Evolutionary conservation across 495 filamentous ascomycete genomes (phyloP).

Genomic region (Aspergillus panamensis): DNA sequence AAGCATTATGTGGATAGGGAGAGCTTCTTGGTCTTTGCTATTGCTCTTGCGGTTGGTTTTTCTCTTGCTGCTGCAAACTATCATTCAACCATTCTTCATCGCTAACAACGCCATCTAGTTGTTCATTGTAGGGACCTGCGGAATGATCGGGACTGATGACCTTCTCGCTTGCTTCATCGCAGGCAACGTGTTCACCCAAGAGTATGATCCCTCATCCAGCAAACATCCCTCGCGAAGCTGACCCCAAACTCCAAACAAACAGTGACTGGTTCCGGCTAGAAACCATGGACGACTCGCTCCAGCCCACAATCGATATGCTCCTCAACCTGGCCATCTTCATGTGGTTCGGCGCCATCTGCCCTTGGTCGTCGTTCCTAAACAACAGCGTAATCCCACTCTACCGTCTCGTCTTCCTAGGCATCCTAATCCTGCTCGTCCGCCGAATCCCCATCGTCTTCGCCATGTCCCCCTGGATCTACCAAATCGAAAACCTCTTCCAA

Average conservation of each 20-base stretch:
- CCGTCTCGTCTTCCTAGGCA: conserved; percentile 70
- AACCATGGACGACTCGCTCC: conserved; percentile 82
- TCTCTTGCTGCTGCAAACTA: conserved; percentile 33
- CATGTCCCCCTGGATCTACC: conserved; percentile 71
- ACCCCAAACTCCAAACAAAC: conserved; percentile 4
- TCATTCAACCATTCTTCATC: neutral
- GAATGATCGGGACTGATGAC: conserved; percentile 88
- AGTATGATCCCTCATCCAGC: conserved; percentile 38
- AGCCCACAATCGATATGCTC: conserved; percentile 87
- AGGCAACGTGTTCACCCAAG: conserved; percentile 86
- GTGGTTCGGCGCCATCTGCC: conserved; percentile 88
- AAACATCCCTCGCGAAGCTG: conserved; percentile 1
- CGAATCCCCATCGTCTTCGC: conserved; percentile 73
- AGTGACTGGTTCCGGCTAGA: conserved; percentile 88
- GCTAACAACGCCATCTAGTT: conserved; percentile 40
- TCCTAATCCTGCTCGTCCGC: conserved; percentile 76
- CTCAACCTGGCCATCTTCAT: conserved; percentile 84
- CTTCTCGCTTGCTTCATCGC: conserved; percentile 92
- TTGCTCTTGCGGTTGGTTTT: conserved; percentile 63
- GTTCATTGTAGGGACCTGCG: conserved; percentile 83
- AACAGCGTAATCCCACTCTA: conserved; percentile 73
- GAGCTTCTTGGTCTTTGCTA: conserved; percentile 86
- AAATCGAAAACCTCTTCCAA: conserved; percentile 70
- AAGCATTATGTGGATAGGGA: conserved; percentile 82
- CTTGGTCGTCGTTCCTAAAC: conserved; percentile 66